Evolutionary conservation across 129 eudicot genomes (phyloP), one percentile per base, ranked within the genome.

Genomic region (Flaveria sonorensis): DNA sequence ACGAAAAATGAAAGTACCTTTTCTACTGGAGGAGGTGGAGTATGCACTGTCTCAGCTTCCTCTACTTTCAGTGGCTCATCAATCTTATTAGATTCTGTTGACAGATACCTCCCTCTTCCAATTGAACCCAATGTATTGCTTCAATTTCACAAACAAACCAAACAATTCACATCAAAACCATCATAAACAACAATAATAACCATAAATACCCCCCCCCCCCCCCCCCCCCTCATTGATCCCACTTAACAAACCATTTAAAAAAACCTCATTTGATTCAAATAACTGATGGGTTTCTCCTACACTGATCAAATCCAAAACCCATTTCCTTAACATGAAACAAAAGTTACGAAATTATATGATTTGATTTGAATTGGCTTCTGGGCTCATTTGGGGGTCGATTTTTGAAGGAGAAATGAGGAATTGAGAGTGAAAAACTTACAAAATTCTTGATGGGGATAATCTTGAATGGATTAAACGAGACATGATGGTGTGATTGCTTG

Each of bases 1-100:
- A 20, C 0, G 26, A 21, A 57, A 56, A 4, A 67, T 62, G 28
- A 2, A 47, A 51, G 53, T 75, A 91, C 99, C 97, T 91, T 94
- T 81, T 94, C 97, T n/a, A 89, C 65, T 26, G 86, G 86, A 72
- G 99, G 93, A 15, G 97, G 98, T 18, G 97, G 84, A 24, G 86
- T 56, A 60, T 87, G 46, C 36, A 91, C 83, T 15, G 96, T 88
- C 77, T 94, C 95, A 23, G 97, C 93, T 83, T 94, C 97, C 75
- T 91, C 92, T 51, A 86, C 90, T 76, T 85, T 87, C 32, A 79
- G 76, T 12, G 87, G 81, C 76, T 86, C 94, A 65, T 83, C 90
- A 57, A 81, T 71, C 82, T 82, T 87, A 57, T 69, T 86, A 77
- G 84, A 71, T 10, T 86, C 92, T 55, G 93, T 80, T 19, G 91